Evolutionary conservation across 2,329 filamentous ascomycete genomes (phyloP), one percentile per base, ranked within the genome.

Genomic region (Graphilbum ipis-grandicollis): DNA sequence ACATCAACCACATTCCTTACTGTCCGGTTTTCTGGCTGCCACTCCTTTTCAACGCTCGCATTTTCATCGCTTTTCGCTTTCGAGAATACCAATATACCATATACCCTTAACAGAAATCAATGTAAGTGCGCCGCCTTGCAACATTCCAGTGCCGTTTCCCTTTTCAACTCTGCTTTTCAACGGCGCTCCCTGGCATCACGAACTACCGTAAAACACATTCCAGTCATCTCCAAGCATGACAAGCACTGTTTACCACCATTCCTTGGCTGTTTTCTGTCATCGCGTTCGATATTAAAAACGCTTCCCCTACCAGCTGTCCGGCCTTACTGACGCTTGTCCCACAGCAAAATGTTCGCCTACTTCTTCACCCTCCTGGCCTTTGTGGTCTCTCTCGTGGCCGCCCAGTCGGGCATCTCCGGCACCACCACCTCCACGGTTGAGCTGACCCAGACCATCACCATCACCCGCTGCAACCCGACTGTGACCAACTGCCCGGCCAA

Each of bases 371-470:
- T 44, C 31, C 36, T 43, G 39, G 44, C 62, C 44, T 43, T 64
- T 41, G 53, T 55, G 50, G 56, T 56, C 39, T 52, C 59, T 34
- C 34, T 54, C 37, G 54, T 55, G 35, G 49, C 52, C 42, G 56
- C 56, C 41, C 40, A 49, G 33, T 28, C 36, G 18, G 43, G 52
- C 30, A 40, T 22, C 35, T 36, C 44, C 35, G 51, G 46, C 41
- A 63, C 56, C 41, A 57, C 56, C 39, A 67, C 63, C 38, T 57
- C 58, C 14, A 67, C 63, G 39, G 53, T 53, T 37, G 62, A 59
- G 39, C 54, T 57, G 43, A 67, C 63, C 38, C 51, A 49, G 45
- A 58, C 57, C 35, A 40, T 60, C 43, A 68, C 63, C 48, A 54
- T 68, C 49, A 68, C 63, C 39, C 46, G 53, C 47, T 65, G 64